A percentile compares a stretch with the other conserved stretches of the same genome.
Conservation (phyloP, 2,329 filamentous ascomycete species). For the Aureobasidium lini region DNA sequence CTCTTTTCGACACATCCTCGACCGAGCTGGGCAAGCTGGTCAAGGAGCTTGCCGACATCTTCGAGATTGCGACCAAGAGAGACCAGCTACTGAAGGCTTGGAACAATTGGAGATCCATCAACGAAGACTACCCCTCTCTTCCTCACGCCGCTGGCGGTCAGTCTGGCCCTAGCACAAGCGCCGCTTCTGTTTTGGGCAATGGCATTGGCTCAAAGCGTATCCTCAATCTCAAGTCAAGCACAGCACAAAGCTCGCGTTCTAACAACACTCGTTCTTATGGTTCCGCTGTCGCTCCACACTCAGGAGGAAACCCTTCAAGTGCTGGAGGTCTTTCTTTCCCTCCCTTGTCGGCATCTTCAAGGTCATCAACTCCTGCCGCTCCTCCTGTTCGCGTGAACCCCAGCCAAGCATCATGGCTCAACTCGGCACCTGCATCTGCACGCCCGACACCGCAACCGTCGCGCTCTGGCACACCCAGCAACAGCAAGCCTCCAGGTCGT, state of each 20-base stretch:
- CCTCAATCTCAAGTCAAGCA: constrained; percentile 61
- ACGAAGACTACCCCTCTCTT: constrained; percentile 87
- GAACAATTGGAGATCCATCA: constrained; percentile 93
- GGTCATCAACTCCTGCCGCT: constrained; percentile 3
- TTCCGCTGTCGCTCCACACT: constrained; percentile 26
- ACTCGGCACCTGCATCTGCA: constrained; percentile 22
- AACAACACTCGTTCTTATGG: constrained; percentile 46
- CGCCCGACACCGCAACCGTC: constrained; percentile 29
- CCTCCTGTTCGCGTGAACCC: constrained; percentile 20
- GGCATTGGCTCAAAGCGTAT: constrained; percentile 56
- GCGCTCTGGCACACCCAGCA: constrained; percentile 26
- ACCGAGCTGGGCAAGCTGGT: constrained; percentile 80
- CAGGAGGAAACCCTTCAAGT: constrained; percentile 1
- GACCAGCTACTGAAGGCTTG: constrained; percentile 72
- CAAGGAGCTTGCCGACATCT: constrained; percentile 86
- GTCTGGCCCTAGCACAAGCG: constrained; percentile 50
- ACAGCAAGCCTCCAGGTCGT: constrained; percentile 22
- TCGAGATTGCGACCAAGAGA: constrained; percentile 71
- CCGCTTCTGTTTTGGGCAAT: constrained; percentile 37
- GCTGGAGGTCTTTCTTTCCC: constrained; percentile 18
- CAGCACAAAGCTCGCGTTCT: constrained; percentile 58
- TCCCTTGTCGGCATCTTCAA: constrained; percentile 13
- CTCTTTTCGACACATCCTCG: constrained; percentile 72
- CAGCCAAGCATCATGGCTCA: constrained; percentile 23
- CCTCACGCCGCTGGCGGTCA: constrained; percentile 61